Conservation (phyloP, 805 yeast genomes). For the Candida morakotiae region DNA sequence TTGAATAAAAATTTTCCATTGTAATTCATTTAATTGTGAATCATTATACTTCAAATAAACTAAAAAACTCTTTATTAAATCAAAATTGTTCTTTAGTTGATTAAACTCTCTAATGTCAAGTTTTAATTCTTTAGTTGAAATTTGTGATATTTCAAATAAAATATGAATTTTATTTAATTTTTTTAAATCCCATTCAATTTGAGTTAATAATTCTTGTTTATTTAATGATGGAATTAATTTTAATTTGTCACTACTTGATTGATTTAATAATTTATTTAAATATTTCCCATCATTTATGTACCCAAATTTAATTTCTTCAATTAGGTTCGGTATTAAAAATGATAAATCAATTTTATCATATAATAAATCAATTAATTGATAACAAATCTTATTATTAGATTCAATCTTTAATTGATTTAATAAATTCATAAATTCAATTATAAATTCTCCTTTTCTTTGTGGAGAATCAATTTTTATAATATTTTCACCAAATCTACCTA, state of each 20-base stretch:
- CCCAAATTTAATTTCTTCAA: slow-evolving; percentile 2
- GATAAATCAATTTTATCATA: slow-evolving; percentile 7
- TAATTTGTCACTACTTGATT: background rate
- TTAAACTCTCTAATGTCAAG: slow-evolving; percentile 25
- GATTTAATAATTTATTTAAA: slow-evolving; percentile 7
- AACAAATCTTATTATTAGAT: background rate
- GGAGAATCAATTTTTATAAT: slow-evolving; percentile 22
- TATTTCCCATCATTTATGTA: slow-evolving; percentile 2
- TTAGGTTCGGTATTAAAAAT: slow-evolving; percentile 3
- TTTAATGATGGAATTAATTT: background rate
- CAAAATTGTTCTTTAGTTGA: slow-evolving; percentile 15
- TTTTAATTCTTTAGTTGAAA: background rate
- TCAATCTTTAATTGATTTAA: slow-evolving; percentile 30
- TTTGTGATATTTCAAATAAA: slow-evolving; percentile 4
- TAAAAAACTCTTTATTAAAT: slow-evolving; percentile 35
- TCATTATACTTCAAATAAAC: slow-evolving; percentile 15
- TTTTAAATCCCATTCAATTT: slow-evolving; percentile 2
- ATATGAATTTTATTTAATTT: slow-evolving; percentile 5
- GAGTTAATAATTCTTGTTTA: background rate
- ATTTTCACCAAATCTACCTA: slow-evolving; percentile 66
- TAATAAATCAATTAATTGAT: slow-evolving; percentile 6
- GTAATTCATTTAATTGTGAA: background rate
- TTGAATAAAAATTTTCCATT: slow-evolving; percentile 17
- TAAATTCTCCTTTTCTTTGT: slow-evolving; percentile 24
- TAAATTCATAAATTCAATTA: slow-evolving; percentile 52